Base-by-base conservation (phyloP, 768 basidiomycete species). In the Chalciporus piperatus region DNA sequence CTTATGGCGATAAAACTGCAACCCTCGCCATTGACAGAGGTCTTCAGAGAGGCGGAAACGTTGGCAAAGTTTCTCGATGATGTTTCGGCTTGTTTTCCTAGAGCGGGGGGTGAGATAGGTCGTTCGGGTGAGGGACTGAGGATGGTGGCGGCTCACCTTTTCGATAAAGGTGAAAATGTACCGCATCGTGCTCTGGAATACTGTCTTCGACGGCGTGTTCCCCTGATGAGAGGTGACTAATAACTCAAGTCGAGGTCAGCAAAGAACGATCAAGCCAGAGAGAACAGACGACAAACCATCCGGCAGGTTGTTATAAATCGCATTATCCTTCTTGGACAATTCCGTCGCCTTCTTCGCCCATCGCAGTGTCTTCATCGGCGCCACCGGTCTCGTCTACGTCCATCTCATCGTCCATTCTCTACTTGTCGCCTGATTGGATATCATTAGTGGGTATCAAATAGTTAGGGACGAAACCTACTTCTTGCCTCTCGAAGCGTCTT, bases 71-170 rank as follows among this genome's bases (percentile, higher is more conserved):
- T 98, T 99, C 62, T 99, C 96, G 48, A 98, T 91, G 55, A 99
- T 92, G 62, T 81, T 88, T 70, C 96, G 0, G 96, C 95, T 82
- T 97, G 96, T 96, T 98, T 72, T 98, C 94, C 93, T 96, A 95
- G 48, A 98, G 5, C 69, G 61, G 13, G 23, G 38, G 17, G 30
- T 54, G 40, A 28, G 19, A 13, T 4, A 43, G 32, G 33, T 32
- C 27, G 17, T 25, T 25, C 0, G 6, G 4, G 11, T 5, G 44
- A 41, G 47, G 16, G 0, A n/a, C 5, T 1, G 17, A 37, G 9
- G 1, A 12, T 28, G 6, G 12, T 0, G 4, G 10, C 13, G 22
- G 56, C 79, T 12, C 1, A 85, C 95, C 81, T 99, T 98, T 69
- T 98, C 96, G 58, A 99, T 93, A 67, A 95, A 99, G 1, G 82